Conservation (phyloP, 2,329 filamentous ascomycete species). For the Aspergillus sp. region DNA sequence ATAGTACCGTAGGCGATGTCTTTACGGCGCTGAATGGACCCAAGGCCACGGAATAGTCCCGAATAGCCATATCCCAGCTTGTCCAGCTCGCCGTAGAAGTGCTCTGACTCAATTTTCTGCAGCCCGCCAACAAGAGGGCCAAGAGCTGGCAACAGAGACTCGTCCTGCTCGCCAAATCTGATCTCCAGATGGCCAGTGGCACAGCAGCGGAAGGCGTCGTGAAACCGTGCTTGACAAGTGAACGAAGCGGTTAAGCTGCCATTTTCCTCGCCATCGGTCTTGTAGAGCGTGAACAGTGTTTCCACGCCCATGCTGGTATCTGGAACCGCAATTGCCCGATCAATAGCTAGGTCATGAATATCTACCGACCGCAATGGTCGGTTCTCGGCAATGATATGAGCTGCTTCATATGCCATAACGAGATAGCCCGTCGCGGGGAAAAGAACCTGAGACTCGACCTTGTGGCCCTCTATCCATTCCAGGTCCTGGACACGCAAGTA, state of each 20-base stretch:
- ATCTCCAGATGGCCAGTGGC: slow-evolving; percentile 3
- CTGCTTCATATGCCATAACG: slow-evolving; percentile 20
- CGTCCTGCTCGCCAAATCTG: not conserved
- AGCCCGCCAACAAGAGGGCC: not conserved
- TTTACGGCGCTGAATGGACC: not conserved
- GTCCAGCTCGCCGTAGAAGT: slow-evolving; percentile 2
- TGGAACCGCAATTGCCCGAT: slow-evolving; percentile 2
- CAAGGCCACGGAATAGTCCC: not conserved
- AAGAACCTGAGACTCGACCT: slow-evolving; percentile 24
- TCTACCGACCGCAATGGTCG: slow-evolving; percentile 3
- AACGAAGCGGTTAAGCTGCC: not conserved
- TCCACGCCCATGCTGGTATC: slow-evolving; percentile 3
- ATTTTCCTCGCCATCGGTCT: not conserved
- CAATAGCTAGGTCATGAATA: not conserved
- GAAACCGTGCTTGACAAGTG: not conserved
- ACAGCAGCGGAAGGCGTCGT: not conserved
- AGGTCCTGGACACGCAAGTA: slow-evolving; percentile 40
- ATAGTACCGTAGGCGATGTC: not conserved
- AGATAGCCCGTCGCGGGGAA: slow-evolving; percentile 18
- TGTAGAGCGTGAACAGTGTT: slow-evolving; percentile 1
- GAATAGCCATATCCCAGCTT: slow-evolving; percentile 2
- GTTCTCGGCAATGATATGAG: not conserved
- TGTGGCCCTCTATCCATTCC: slow-evolving; percentile 49
- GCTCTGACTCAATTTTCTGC: not conserved
- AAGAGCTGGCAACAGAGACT: not conserved